Evolutionary conservation across 306 rosid genomes (phyloP), one percentile per base, ranked within the genome.

Genomic region (Vicia sativa): DNA sequence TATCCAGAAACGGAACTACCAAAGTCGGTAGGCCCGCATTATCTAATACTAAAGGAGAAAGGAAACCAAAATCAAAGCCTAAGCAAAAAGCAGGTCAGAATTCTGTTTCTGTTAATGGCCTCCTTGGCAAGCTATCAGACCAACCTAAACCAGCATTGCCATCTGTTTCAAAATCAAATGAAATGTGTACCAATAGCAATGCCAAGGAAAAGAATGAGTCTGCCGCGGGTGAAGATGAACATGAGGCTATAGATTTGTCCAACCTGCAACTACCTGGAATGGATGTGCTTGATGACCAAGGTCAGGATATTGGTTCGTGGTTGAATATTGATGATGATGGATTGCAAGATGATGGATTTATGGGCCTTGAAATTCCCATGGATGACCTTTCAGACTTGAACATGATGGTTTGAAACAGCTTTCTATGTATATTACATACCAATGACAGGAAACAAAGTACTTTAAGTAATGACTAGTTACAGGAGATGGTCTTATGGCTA

Each of bases 351-450:
- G 64, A 89, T 5, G 97, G 86, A 76, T 91, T 80, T 68, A 86
- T 91, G 96, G 97, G 97, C 67, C 97, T 91, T 82, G 90, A 89
- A 81, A 91, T 91, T 82, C 96, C 97, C 18, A 91, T 91, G 97
- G 97, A 91, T 71, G 97, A 91, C 84, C 97, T 91, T 71, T 68
- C 96, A 53, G 97, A 91, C 82, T 84, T 91, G 78, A 89, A 91
- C 82, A 91, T 91, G 97, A 87, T 91, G 87, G 96, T 89, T 73
- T 91, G 84, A 91, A 83, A 88, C 78, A 79, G 91, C 85, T 62
- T 82, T 88, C 83, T 71, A 78, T 91, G 95, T 87, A 88, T 78
- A 88, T 87, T 81, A 87, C 72, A 88, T 89, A 91, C 87, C 60
- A 80, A 76, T 86, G 90, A 84, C 90, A 83, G 78, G 81, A 91